These are phyloP conservation scores for Lepidopterella palustris DNA, from an alignment of 495 filamentous ascomycete species.

Conservation along the genomic window DNA sequence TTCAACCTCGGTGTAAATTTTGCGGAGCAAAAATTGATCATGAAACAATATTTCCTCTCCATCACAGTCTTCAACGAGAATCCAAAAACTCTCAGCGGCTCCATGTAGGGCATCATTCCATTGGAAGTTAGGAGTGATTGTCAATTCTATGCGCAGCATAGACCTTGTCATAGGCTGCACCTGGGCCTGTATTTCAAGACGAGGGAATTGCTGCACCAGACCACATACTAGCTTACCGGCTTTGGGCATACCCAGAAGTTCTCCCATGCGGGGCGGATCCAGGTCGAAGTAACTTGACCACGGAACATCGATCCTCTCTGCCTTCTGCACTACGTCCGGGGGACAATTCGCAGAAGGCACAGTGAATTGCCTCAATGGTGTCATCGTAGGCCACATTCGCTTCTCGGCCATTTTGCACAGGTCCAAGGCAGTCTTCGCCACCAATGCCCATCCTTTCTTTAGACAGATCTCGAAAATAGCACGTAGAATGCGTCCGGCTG, in stretches of 20 bases:
- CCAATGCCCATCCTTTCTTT: slow-evolving; percentile 93
- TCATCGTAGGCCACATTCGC: slow-evolving; percentile 99
- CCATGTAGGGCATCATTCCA: slow-evolving; percentile 93
- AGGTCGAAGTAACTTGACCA: slow-evolving; percentile 93
- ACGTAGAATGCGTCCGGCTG: slow-evolving; percentile 88
- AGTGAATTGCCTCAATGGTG: slow-evolving; percentile 79
- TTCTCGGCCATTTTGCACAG: slow-evolving; percentile 99
- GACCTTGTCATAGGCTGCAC: slow-evolving; percentile 92
- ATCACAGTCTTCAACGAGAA: slow-evolving; percentile 93
- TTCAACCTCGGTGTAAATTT: slow-evolving; percentile 71
- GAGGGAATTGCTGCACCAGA: slow-evolving; percentile 85
- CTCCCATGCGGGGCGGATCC: slow-evolving; percentile 94
- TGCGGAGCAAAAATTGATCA: slow-evolving; percentile 86
- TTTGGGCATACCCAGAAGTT: slow-evolving; percentile 87
- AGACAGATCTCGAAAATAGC: slow-evolving; percentile 95
- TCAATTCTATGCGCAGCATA: slow-evolving; percentile 89
- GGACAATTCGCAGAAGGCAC: slow-evolving; percentile 52
- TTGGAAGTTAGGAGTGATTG: slow-evolving; percentile 89
- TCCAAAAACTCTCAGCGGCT: slow-evolving; percentile 87
- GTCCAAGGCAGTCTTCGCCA: slow-evolving; percentile 86
- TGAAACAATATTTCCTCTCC: slow-evolving; percentile 95
- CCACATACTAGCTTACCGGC: slow-evolving; percentile 79
- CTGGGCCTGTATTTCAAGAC: slow-evolving; percentile 84
- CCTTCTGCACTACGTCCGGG: slow-evolving; percentile 79
- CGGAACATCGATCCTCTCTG: slow-evolving; percentile 89